Evolutionary conservation across 768 basidiomycete genomes (phyloP).

Genomic region (Antrodiella citrinella): DNA sequence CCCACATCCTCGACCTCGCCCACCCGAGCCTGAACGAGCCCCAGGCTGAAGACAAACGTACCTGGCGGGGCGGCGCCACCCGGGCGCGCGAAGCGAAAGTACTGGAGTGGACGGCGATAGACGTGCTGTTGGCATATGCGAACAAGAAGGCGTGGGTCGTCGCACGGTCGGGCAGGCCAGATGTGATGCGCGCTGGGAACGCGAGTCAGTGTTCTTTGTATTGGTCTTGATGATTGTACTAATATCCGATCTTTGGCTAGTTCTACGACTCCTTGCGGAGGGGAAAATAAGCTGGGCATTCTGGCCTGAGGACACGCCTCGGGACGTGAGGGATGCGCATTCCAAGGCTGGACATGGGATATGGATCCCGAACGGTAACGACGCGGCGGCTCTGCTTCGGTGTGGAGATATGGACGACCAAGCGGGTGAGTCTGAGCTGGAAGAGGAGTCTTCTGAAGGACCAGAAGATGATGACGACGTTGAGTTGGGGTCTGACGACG

Average conservation of each 20-base stretch:
- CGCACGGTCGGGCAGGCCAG: constrained; percentile 84
- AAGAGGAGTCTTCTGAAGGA: no score
- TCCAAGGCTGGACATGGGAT: constrained; percentile 37
- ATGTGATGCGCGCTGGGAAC: constrained; percentile 85
- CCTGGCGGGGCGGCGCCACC: constrained; percentile 48
- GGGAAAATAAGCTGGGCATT: constrained; percentile 79
- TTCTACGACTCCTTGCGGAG: constrained; percentile 78
- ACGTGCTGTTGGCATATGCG: constrained; percentile 75
- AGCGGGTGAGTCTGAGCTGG: no score
- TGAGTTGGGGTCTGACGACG: no score
- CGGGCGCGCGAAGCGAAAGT: constrained; percentile 19
- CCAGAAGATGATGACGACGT: no score
- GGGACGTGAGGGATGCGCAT: constrained; percentile 21
- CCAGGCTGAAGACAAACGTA: constrained; percentile 57
- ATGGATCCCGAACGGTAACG: constrained; percentile 53
- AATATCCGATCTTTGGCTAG: constrained; percentile 28
- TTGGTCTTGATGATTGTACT: not conserved
- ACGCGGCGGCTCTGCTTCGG: no score
- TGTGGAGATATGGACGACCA: no score
- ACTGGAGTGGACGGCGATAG: constrained; percentile 76
- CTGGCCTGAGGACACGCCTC: constrained; percentile 52
- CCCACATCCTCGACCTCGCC: constrained; percentile 47
- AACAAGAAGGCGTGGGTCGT: constrained; percentile 76
- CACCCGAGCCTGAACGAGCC: constrained; percentile 35
- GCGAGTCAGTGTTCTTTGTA: constrained; percentile 50